Evolutionary conservation across 176 grass and related monocot genomes (phyloP).

Genomic region (Cenchrus fungigraminus): DNA sequence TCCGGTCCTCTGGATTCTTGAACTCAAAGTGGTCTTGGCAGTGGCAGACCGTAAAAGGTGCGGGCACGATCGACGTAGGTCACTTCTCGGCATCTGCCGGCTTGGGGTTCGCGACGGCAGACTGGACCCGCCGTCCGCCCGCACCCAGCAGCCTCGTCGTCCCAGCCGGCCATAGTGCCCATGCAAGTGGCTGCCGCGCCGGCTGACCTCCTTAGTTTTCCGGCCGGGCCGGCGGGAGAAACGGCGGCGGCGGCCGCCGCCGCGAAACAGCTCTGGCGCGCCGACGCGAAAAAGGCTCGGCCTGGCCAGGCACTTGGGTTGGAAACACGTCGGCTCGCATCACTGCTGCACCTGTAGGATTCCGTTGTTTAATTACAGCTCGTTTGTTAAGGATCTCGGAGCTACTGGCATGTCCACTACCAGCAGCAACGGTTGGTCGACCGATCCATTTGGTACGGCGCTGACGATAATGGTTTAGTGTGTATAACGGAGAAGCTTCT

Average conservation of each 20-base stretch:
- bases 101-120: slow-evolving; percentile 11
- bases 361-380: background rate
- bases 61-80: background rate
- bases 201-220: background rate
- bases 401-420: background rate
- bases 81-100: background rate
- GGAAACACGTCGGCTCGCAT: slow-evolving; percentile 1
- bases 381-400: background rate
- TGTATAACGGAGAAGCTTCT: background rate
- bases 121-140: background rate
- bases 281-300: background rate
- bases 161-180: slow-evolving; percentile 30
- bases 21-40: background rate
- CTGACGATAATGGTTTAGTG: background rate
- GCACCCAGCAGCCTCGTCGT: background rate
- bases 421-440: background rate
- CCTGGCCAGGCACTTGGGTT: background rate
- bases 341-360: no score
- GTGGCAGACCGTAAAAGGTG: slow-evolving; percentile 19
- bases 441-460: background rate
- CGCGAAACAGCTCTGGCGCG: background rate
- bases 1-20: background rate
- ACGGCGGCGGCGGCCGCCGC: background rate
- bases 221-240: background rate
- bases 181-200: background rate